phyloP scores from a whole-genome alignment of 2,329 filamentous ascomycete species.

The Sporothrix pallida region DNA sequence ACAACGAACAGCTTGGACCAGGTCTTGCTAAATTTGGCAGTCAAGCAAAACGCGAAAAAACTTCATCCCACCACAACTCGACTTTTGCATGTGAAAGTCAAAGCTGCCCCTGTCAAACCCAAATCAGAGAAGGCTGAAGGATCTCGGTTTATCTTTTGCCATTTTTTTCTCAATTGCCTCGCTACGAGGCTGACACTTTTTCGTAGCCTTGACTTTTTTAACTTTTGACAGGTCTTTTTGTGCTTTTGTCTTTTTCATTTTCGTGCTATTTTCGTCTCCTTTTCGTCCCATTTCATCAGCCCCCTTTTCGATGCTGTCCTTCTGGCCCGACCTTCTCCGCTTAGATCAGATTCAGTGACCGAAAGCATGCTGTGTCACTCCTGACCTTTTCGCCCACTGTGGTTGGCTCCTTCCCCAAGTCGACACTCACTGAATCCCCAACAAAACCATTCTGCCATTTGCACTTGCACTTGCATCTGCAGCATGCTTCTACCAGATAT shows the following conservation, averaged over 20 bases:
- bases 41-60: background rate
- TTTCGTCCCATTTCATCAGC: no score
- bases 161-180: slow-evolving; percentile 18
- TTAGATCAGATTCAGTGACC: background rate
- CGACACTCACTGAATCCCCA: background rate
- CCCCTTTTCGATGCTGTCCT: no score
- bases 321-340: background rate
- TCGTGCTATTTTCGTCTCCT: background rate
- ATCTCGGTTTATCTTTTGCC: background rate
- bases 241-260: background rate
- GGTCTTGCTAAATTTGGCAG: slow-evolving; percentile 13
- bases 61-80: background rate
- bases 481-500: background rate
- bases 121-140: slow-evolving; percentile 22
- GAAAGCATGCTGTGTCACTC: no score
- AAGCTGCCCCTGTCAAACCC: background rate
- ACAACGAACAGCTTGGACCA: background rate
- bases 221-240: background rate
- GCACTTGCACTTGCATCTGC: slow-evolving; percentile 4
- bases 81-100: slow-evolving; percentile 19
- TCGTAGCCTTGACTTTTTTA: background rate
- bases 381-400: background rate
- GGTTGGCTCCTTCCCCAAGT: slow-evolving; percentile 3
- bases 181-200: slow-evolving; percentile 16
- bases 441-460: background rate